phyloP scores from a whole-genome alignment of 163 green algal genomes.

The Coccomyxa subellipsoidea region DNA sequence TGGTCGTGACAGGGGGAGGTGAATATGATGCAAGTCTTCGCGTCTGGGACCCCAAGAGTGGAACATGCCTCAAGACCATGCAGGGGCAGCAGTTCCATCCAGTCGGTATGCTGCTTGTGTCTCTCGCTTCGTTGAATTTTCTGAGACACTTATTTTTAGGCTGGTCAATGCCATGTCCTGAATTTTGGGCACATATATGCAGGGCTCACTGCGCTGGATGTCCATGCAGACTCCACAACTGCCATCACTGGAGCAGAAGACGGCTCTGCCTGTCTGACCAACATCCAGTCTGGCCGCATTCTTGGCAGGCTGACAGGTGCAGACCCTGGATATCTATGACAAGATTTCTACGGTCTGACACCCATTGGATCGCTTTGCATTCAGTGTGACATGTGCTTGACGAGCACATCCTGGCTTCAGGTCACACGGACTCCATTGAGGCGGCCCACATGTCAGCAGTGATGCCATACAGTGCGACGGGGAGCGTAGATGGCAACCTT shows the following conservation, averaged over 20 bases:
- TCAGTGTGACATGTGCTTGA: background rate
- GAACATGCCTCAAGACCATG: slow-evolving; percentile 29
- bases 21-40: slow-evolving; percentile 75
- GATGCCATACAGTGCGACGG: slow-evolving; percentile 62
- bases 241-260: slow-evolving; percentile 71
- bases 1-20: slow-evolving; percentile 70
- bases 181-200: too few relatives aligned
- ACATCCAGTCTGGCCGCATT: slow-evolving; percentile 55
- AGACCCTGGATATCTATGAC: background rate
- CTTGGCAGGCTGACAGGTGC: slow-evolving; percentile 39
- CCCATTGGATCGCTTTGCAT: background rate
- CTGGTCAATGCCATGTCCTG: too few relatives aligned
- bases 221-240: slow-evolving; percentile 55
- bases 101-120: background rate
- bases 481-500: slow-evolving; percentile 72
- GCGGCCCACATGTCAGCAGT: slow-evolving; percentile 57
- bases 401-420: slow-evolving; percentile 20
- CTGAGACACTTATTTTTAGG: too few relatives aligned
- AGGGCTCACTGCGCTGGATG: slow-evolving; percentile 70
- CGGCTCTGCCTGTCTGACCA: slow-evolving; percentile 60
- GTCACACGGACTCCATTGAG: slow-evolving; percentile 79
- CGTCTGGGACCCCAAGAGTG: slow-evolving; percentile 89
- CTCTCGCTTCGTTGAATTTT: too few relatives aligned
- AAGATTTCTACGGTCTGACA: background rate
- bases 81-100: background rate